These are phyloP conservation scores for Reutealis trisperma DNA, from an alignment of 345 rosid species.

Conservation along the genomic window DNA sequence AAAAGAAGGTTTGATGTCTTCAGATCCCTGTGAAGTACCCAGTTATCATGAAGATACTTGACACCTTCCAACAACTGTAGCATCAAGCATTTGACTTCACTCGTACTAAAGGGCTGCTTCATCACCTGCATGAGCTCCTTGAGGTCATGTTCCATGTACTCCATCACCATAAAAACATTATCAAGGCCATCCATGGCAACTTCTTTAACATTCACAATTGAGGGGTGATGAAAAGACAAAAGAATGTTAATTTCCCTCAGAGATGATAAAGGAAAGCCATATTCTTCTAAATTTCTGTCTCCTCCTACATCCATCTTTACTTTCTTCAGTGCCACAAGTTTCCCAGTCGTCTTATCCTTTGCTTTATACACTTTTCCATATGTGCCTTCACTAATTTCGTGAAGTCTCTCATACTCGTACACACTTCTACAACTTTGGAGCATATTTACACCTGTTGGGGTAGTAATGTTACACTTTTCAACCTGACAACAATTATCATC, in stretches of 20 bases:
- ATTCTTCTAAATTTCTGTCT: constrained; percentile 30
- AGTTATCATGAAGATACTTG: constrained; percentile 81
- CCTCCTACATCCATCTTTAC: constrained; percentile 43
- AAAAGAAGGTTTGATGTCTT: constrained; percentile 85
- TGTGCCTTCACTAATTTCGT: constrained; percentile 85
- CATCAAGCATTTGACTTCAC: constrained; percentile 93
- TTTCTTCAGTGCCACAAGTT: constrained; percentile 84
- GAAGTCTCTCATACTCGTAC: constrained; percentile 62
- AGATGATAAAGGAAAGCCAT: constrained; percentile 79
- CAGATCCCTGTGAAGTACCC: constrained; percentile 92
- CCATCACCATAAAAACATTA: constrained; percentile 89
- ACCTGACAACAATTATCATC: constrained; percentile 12
- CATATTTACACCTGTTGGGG: constrained; percentile 51
- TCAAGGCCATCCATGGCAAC: constrained; percentile 69
- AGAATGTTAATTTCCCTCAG: constrained; percentile 90
- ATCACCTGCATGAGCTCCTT: constrained; percentile 63
- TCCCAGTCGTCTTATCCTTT: constrained; percentile 61
- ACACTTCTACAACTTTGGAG: constrained; percentile 66
- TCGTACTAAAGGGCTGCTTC: constrained; percentile 77
- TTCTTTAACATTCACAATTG: constrained; percentile 76
- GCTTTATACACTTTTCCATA: constrained; percentile 85
- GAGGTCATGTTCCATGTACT: constrained; percentile 84
- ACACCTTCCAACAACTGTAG: constrained; percentile 79
- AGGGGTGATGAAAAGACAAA: constrained; percentile 65
- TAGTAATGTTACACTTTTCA: constrained; percentile 33